phyloP scores from a whole-genome alignment of 768 basidiomycete species.

The Tylopilus vinaceipallidus region DNA sequence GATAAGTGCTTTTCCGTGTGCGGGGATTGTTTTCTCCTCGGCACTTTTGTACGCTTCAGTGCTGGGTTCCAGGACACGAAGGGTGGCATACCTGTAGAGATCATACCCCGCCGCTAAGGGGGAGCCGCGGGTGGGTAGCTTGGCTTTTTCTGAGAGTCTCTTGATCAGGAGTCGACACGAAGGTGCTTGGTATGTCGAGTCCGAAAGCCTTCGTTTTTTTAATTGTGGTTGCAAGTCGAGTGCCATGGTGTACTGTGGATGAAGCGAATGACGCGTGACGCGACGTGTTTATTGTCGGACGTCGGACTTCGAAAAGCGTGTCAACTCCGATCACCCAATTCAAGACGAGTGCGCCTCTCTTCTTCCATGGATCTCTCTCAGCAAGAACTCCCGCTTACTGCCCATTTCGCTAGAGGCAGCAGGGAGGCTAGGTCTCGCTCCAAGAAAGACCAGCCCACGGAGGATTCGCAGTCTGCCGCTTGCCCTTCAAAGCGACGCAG shows the following conservation, averaged over 20 bases:
- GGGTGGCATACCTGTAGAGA: conserved; percentile 67
- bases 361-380: conserved; percentile 31
- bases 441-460: conserved; percentile 6
- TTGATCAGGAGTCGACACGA: conserved; percentile 72
- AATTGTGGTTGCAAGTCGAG: conserved; percentile 33
- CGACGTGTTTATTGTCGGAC: conserved; percentile 29
- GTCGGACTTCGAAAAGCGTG: conserved; percentile 38
- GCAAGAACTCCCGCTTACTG: conserved; percentile 32
- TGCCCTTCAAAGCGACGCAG: conserved; percentile 22
- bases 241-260: conserved; percentile 6
- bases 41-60: conserved; percentile 50
- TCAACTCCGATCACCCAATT: conserved; percentile 34
- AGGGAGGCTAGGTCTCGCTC: conserved; percentile 10
- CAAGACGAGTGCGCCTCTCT: not conserved
- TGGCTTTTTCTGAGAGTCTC: conserved; percentile 78
- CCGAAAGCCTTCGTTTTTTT: conserved; percentile 65
- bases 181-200: conserved; percentile 37
- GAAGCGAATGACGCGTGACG: conserved; percentile 9
- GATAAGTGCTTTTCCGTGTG: conserved; percentile 86
- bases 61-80: not conserved
- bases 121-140: conserved; percentile 83
- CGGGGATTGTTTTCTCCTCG: conserved; percentile 79
- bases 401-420: conserved; percentile 22
- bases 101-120: conserved; percentile 91
- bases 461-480: conserved; percentile 3